Conservation (phyloP, 2,329 filamentous ascomycete genomes). For the Fusarium fracticaudum region DNA sequence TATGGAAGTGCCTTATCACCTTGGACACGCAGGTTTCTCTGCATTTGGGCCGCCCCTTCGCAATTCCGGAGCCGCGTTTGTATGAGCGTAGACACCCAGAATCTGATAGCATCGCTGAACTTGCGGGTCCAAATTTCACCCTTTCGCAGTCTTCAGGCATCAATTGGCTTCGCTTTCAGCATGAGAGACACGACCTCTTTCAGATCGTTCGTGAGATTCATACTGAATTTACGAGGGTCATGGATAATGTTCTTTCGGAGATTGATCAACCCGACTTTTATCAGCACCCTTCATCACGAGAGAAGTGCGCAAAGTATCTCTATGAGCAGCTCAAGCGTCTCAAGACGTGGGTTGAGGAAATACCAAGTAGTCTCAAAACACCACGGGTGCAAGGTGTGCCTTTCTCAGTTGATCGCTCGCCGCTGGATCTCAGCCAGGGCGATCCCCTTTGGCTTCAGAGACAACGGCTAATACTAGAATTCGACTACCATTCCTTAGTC, state of each 20-base stretch:
- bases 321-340: constrained; percentile 45
- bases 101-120: constrained; percentile 17
- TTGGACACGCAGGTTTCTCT: constrained; percentile 34
- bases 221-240: constrained; percentile 19
- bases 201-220: constrained; percentile 29
- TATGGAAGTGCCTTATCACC: constrained; percentile 36
- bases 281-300: constrained; percentile 34
- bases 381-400: constrained; percentile 47
- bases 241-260: constrained; percentile 26
- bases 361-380: constrained; percentile 53
- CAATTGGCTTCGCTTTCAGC: constrained; percentile 38
- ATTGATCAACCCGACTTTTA: constrained; percentile 35
- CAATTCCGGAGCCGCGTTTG: neutral
- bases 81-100: neutral
- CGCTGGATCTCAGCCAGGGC: constrained; percentile 44
- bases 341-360: constrained; percentile 37
- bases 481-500: constrained; percentile 53
- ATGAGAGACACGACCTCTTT: constrained; percentile 33
- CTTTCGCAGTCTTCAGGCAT: neutral
- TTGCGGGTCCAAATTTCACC: constrained; percentile 29
- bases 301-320: constrained; percentile 43
- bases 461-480: constrained; percentile 53
- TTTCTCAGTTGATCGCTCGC: constrained; percentile 51
- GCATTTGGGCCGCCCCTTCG: constrained; percentile 32
- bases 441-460: constrained; percentile 55